Conservation (phyloP, 2,329 filamentous ascomycete genomes). For the Trichoderma pleuroti region DNA sequence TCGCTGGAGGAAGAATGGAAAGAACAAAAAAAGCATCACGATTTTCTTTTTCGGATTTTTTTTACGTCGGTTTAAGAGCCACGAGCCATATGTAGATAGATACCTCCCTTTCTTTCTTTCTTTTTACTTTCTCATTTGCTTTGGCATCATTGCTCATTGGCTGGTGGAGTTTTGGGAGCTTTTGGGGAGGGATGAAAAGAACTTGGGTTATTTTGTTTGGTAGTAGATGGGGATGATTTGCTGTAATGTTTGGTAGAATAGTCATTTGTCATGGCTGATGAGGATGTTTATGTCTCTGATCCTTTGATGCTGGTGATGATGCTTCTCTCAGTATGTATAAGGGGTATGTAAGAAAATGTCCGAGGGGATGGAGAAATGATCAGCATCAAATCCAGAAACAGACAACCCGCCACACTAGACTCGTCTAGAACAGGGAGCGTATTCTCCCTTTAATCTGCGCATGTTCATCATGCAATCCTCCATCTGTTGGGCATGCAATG, state of each 20-base stretch:
- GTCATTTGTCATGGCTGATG: background rate
- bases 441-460: background rate
- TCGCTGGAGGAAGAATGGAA: background rate
- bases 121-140: background rate
- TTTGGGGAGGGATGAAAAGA: slow-evolving; percentile 1
- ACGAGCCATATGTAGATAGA: slow-evolving; percentile 11
- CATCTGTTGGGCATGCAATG: background rate
- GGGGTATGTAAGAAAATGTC: background rate
- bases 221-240: background rate
- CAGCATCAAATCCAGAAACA: background rate
- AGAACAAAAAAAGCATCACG: background rate
- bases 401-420: background rate
- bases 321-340: background rate
- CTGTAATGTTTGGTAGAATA: background rate
- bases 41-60: background rate
- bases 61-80: background rate
- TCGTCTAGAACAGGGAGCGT: background rate
- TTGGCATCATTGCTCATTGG: slow-evolving; percentile 11
- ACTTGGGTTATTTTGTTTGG: background rate
- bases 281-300: background rate
- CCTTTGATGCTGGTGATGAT: background rate
- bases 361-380: background rate
- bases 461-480: background rate
- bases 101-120: background rate
- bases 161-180: slow-evolving; percentile 8